Percentiles rank a stretch among this genome's conserved stretches.
Conservation (phyloP, 1,139 yeast species). For the Sugiyamaella pinicola region DNA sequence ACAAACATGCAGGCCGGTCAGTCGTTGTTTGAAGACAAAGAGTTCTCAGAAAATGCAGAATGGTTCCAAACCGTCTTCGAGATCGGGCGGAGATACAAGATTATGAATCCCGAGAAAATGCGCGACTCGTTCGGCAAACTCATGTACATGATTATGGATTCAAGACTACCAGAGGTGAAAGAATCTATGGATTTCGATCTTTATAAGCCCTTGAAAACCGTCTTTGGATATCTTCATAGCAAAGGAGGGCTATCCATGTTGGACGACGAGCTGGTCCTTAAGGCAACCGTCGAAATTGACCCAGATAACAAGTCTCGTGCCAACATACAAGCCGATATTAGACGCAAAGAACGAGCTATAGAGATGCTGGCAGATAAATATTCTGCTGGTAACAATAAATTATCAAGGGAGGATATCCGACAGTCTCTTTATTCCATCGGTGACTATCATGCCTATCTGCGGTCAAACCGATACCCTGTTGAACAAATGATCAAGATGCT, state of each 20-base stretch:
- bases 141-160: slow-evolving; percentile 81
- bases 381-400: neutral
- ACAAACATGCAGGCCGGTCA: slow-evolving; percentile 69
- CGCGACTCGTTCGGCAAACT: slow-evolving; percentile 72
- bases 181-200: slow-evolving; percentile 71
- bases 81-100: slow-evolving; percentile 73
- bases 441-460: slow-evolving; percentile 70
- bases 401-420: slow-evolving; percentile 56
- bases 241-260: slow-evolving; percentile 46
- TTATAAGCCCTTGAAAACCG: slow-evolving; percentile 68
- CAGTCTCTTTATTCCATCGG: slow-evolving; percentile 73
- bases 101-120: slow-evolving; percentile 79
- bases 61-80: slow-evolving; percentile 72
- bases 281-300: slow-evolving; percentile 65
- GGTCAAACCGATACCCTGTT: slow-evolving; percentile 66
- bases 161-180: slow-evolving; percentile 65
- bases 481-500: slow-evolving; percentile 58
- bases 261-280: slow-evolving; percentile 56
- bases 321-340: slow-evolving; percentile 57
- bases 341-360: slow-evolving; percentile 63
- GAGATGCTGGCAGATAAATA: slow-evolving; percentile 55
- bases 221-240: slow-evolving; percentile 51
- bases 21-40: slow-evolving; percentile 59
- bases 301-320: slow-evolving; percentile 57
- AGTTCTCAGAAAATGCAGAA: slow-evolving; percentile 63